These are phyloP conservation scores for Eutrema salsugineum DNA, from an alignment of 441 rosid genomes.

Conservation along the genomic window DNA sequence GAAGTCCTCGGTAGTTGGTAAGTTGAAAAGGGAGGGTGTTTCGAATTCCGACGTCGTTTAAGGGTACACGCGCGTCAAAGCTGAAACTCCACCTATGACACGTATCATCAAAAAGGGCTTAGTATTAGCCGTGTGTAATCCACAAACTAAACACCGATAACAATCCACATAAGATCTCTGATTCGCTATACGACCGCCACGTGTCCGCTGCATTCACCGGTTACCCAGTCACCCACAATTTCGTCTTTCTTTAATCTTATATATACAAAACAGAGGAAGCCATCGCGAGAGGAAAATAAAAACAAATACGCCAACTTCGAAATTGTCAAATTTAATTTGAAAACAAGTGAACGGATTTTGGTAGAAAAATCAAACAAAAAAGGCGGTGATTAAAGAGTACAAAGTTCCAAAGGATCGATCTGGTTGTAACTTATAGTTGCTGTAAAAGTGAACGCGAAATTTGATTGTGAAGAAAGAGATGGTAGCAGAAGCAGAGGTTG, in stretches of 20 bases:
- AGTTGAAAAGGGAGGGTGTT: not conserved
- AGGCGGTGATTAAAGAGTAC: not conserved
- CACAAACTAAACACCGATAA: slow-evolving; percentile 12
- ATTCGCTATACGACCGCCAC: slow-evolving; percentile 34
- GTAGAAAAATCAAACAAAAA: not conserved
- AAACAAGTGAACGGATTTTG: not conserved
- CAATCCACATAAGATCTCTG: slow-evolving; percentile 17
- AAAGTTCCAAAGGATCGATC: not conserved
- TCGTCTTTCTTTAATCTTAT: not conserved
- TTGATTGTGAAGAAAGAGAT: slow-evolving; percentile 28
- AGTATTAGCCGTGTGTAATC: slow-evolving; percentile 33
- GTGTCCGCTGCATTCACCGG: slow-evolving; percentile 40
- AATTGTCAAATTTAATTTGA: slow-evolving; percentile 15
- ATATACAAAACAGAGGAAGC: not conserved
- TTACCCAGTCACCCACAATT: slow-evolving; percentile 9
- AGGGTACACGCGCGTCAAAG: slow-evolving; percentile 37
- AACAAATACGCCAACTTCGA: slow-evolving; percentile 3
- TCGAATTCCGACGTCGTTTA: slow-evolving; percentile 3
- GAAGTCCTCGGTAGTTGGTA: slow-evolving; percentile 10
- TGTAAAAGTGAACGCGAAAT: not conserved
- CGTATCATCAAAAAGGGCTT: slow-evolving; percentile 33
- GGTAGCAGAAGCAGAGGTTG: slow-evolving; percentile 66
- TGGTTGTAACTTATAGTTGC: not conserved
- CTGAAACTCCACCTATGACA: slow-evolving; percentile 16
- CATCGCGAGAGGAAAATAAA: not conserved